Conservation (phyloP, 23 red algal genomes). For the Gracilaria caudata region DNA sequence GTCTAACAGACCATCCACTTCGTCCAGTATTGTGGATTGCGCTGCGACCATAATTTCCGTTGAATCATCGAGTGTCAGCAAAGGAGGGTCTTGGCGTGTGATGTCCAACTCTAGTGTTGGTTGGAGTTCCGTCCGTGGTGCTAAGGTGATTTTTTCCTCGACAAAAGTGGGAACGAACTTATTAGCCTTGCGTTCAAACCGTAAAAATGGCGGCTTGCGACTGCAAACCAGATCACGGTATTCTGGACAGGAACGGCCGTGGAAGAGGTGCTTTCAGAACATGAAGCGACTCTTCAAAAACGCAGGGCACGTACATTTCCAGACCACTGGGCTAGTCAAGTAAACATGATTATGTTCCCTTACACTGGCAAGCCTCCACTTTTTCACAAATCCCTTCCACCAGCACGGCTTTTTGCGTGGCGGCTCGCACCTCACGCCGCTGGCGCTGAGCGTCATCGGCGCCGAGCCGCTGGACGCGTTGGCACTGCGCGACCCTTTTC, state of each 20-base stretch:
- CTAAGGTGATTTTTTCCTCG: background rate
- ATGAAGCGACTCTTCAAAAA: background rate
- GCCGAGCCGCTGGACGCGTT: no score
- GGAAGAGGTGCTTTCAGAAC: constrained; percentile 2
- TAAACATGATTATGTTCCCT: background rate
- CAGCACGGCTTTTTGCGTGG: constrained; percentile 15
- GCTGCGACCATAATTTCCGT: no score
- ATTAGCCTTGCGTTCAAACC: background rate
- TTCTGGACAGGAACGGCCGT: background rate
- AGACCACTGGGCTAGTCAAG: background rate
- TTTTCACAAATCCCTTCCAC: background rate
- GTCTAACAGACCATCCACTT: no score
- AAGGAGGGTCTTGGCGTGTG: no score
- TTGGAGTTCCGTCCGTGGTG: no score
- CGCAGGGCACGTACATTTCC: background rate
- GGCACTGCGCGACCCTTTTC: no score
- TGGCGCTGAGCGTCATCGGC: no score
- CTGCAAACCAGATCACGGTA: background rate
- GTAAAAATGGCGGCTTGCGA: background rate
- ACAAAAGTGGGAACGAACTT: background rate
- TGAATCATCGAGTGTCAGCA: no score
- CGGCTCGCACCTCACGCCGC: no score
- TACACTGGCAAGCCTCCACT: background rate
- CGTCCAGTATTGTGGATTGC: no score
- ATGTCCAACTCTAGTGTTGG: no score